phyloP scores from a whole-genome alignment of 2,329 filamentous ascomycete species.

The Graphium sp. region DNA sequence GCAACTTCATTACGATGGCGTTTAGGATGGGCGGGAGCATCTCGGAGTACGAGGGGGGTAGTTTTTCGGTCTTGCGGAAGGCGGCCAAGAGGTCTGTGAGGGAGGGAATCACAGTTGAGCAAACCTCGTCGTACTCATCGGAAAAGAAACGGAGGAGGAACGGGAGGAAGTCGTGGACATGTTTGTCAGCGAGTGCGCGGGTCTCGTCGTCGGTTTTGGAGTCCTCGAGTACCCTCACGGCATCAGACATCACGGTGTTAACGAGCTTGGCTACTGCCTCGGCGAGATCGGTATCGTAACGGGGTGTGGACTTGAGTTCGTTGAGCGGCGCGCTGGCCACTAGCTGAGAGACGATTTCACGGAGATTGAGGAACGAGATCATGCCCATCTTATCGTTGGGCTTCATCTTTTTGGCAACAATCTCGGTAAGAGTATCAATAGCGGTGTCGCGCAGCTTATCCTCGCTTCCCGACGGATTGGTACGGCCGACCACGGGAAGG shows the following conservation, averaged over 20 bases:
- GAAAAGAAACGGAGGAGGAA: conserved; percentile 87
- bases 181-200: conserved; percentile 59
- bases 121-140: conserved; percentile 96
- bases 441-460: conserved; percentile 80
- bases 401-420: conserved; percentile 96
- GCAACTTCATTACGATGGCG: conserved; percentile 89
- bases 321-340: conserved; percentile 67
- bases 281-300: conserved; percentile 89
- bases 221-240: conserved; percentile 74
- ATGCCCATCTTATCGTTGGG: conserved; percentile 83
- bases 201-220: conserved; percentile 41
- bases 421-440: conserved; percentile 89
- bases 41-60: conserved; percentile 59
- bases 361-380: conserved; percentile 78
- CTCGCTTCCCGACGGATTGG: conserved; percentile 40
- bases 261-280: conserved; percentile 92
- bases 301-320: conserved; percentile 62
- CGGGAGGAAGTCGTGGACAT: conserved; percentile 71
- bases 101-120: conserved; percentile 85
- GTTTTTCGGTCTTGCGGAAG: conserved; percentile 60
- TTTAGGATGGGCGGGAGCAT: conserved; percentile 82
- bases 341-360: conserved; percentile 71
- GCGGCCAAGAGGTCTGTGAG: conserved; percentile 86
- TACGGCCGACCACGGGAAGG: conserved; percentile 72
- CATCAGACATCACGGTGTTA: conserved; percentile 74